Evolutionary conservation across 805 yeast species (phyloP).

Genomic region (Brettanomyces nanus): DNA sequence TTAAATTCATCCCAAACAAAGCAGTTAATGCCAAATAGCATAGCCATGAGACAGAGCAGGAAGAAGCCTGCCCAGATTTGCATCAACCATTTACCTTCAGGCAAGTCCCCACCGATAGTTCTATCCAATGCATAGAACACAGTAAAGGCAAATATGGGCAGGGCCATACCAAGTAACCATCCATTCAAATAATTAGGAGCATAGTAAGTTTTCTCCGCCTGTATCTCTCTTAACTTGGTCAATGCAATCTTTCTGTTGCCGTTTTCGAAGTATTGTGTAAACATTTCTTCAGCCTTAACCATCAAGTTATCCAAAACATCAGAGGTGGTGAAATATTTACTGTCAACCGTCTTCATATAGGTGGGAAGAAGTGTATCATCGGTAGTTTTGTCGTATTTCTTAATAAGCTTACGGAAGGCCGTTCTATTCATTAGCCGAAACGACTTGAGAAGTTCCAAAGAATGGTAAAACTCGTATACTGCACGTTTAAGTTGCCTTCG

Average conservation of each 20-base stretch:
- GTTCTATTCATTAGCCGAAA: slow-evolving; percentile 75
- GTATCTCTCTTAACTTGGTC: slow-evolving; percentile 53
- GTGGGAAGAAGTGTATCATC: slow-evolving; percentile 32
- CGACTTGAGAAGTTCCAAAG: slow-evolving; percentile 60
- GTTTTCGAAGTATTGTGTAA: slow-evolving; percentile 55
- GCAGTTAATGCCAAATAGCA: slow-evolving; percentile 63
- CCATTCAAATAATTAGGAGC: slow-evolving; percentile 55
- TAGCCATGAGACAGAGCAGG: slow-evolving; percentile 47
- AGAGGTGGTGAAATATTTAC: slow-evolving; percentile 51
- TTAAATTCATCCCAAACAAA: slow-evolving; percentile 64
- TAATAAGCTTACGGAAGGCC: slow-evolving; percentile 81
- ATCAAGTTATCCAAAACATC: slow-evolving; percentile 60
- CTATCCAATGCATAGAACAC: slow-evolving; percentile 35
- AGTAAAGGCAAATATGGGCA: slow-evolving; percentile 61
- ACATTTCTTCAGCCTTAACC: slow-evolving; percentile 58
- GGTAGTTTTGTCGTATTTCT: slow-evolving; percentile 80
- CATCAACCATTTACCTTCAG: slow-evolving; percentile 53
- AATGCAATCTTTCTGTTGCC: slow-evolving; percentile 66
- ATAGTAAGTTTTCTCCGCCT: slow-evolving; percentile 32
- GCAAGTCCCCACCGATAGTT: slow-evolving; percentile 30
- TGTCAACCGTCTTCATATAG: slow-evolving; percentile 53
- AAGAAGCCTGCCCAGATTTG: slow-evolving; percentile 95
- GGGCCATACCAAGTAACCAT: slow-evolving; percentile 54
- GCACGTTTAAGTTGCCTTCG: slow-evolving; percentile 63
- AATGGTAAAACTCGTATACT: slow-evolving; percentile 61